Evolutionary conservation across 78 protist genomes (phyloP), one percentile per base, ranked within the genome.

Genomic region (Protostelium mycophagum): DNA sequence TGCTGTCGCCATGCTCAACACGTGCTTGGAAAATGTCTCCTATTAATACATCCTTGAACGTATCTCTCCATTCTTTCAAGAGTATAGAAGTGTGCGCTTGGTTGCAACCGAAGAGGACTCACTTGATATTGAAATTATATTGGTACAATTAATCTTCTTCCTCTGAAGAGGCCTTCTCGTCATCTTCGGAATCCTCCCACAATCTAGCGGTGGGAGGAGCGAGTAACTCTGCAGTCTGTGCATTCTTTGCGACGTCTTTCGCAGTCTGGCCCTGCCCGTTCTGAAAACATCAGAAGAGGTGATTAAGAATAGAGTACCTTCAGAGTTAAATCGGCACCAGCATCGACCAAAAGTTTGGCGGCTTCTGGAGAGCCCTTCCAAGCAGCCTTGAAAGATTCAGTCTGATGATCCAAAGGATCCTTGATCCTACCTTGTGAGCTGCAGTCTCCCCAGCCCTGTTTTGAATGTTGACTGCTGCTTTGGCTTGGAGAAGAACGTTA

Each of bases 391-490:
- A 5, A 16, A 51, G 73, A 51, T 51, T 5, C 5, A 51, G 16
- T 51, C 73, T 25, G 73, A 25, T 5, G 73, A 16, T 51, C 73
- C 73, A 16, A 51, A 86, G 63, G 34, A 29, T 36, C n/a, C 35
- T 88, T 28, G 35, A 25, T 9, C 86, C 10, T 37, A 89, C 92
- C 36, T 91, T 91, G 38, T 91, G 94, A 28, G 88, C 88, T 37
- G 94, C 90, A 0, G 94, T 88, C 83, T 91, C 94, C 37, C 94
- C 94, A 38, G 86, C 88, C 36, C 89, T 86, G 85, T 91, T 91
- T 35, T 39, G 34, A 0, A 36, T 0, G 86, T 91, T 91, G 0
- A 91, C 51, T 83, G 88, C 63, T 1, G 94, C 94, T 38, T 91
- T 91, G 36, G 83, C 37, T n/a, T 88, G 73, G 36, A 85, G 38